Percentiles rank a stretch among this genome's conserved stretches.
These are phyloP conservation scores for Zelonia costaricensis DNA, from an alignment of 208 protist species.

Conservation along the genomic window DNA sequence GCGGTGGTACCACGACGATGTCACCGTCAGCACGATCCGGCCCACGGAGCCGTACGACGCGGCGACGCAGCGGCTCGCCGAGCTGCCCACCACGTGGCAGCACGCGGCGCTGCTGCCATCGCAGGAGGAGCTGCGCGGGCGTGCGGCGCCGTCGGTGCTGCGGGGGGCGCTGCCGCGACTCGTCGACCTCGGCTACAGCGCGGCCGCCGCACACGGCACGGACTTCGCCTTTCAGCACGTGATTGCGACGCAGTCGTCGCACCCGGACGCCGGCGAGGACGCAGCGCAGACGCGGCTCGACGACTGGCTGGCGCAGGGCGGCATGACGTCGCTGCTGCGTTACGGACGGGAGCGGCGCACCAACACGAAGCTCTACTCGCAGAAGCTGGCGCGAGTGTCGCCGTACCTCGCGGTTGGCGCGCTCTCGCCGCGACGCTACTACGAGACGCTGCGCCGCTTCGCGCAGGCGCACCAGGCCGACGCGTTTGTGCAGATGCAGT, in stretches of 20 bases:
- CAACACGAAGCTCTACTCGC: conserved; percentile 87
- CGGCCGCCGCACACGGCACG: conserved; percentile 10
- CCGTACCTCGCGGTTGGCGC: conserved; percentile 77
- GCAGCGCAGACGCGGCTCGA: conserved; percentile 58
- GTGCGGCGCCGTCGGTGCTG: conserved; percentile 31
- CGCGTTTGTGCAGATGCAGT: conserved; percentile 81
- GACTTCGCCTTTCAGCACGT: conserved; percentile 70
- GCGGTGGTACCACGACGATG: conserved; percentile 90
- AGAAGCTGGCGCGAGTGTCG: conserved; percentile 72
- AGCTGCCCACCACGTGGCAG: conserved; percentile 31
- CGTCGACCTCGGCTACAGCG: conserved; percentile 70
- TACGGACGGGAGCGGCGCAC: conserved; percentile 66
- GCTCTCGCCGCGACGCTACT: conserved; percentile 75
- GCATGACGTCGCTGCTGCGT: conserved; percentile 73
- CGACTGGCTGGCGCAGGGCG: conserved; percentile 67
- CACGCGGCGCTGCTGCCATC: conserved; percentile 37
- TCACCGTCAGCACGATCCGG: conserved; percentile 73
- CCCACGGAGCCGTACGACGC: conserved; percentile 73
- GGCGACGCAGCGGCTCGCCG: conserved; percentile 31
- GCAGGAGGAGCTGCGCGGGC: conserved; percentile 32
- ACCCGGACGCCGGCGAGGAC: conserved; percentile 64
- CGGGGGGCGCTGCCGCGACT: conserved; percentile 72
- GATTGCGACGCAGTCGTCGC: conserved; percentile 74
- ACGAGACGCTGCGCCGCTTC: conserved; percentile 71
- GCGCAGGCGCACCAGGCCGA: conserved; percentile 56